Conservation (phyloP, 148 eudicot species). For the Diospyros kaki region DNA sequence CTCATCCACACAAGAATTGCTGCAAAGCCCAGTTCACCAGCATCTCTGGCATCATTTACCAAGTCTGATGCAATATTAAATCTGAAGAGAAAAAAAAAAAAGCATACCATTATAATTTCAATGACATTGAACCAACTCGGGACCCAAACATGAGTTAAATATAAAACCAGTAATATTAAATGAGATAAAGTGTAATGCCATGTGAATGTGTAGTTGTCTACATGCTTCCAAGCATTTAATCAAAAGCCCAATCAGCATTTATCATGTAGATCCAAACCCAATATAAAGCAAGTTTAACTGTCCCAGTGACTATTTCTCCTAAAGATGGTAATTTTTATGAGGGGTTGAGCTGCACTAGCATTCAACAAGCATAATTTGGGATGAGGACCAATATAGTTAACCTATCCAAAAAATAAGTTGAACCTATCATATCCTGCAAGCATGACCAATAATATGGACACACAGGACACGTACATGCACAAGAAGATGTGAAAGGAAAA, state of each 20-base stretch:
- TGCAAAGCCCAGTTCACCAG: slow-evolving; percentile 90
- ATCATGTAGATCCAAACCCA: not conserved
- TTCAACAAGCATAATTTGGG: too few relatives aligned
- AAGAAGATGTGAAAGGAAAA: too few relatives aligned
- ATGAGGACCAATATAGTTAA: not conserved
- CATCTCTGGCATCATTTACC: slow-evolving; percentile 65
- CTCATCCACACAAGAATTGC: slow-evolving; percentile 99
- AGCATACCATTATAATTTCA: slow-evolving; percentile 4
- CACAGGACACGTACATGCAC: too few relatives aligned
- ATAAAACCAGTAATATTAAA: not conserved
- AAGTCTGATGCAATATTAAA: slow-evolving; percentile 94
- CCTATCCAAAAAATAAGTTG: not conserved
- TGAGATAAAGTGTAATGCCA: not conserved
- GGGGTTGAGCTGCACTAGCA: not conserved
- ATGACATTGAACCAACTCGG: not conserved
- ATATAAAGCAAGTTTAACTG: not conserved
- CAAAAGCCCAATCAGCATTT: not conserved
- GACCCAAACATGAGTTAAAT: not conserved
- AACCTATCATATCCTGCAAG: not conserved
- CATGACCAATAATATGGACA: too few relatives aligned
- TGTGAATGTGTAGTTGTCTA: not conserved
- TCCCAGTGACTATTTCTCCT: too few relatives aligned
- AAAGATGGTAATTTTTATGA: not conserved
- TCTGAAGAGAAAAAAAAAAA: slow-evolving; percentile 32
- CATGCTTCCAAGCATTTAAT: not conserved